phyloP scores from a whole-genome alignment of 257 asterid genomes.

The Solanum appendiculatum region DNA sequence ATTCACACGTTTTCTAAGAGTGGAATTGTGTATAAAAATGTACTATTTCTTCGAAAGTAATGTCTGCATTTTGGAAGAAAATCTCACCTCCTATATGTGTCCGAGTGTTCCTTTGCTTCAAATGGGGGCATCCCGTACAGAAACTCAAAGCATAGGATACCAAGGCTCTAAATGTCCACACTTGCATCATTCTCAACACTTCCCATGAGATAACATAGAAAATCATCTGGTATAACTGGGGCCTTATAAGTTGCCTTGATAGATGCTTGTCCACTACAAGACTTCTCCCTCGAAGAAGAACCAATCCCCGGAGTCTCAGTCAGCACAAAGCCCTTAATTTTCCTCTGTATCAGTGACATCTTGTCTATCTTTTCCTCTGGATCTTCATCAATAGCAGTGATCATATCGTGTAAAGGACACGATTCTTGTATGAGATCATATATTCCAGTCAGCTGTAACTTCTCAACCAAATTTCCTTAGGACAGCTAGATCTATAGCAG shows the following conservation, averaged over 20 bases:
- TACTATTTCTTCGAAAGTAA: too few relatives aligned
- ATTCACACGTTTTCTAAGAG: too few relatives aligned
- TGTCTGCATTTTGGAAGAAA: too few relatives aligned
- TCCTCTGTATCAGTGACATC: slow-evolving; percentile 86
- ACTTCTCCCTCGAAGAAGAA: slow-evolving; percentile 30
- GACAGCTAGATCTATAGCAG: slow-evolving; percentile 37
- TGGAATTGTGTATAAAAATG: too few relatives aligned
- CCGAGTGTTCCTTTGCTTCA: too few relatives aligned
- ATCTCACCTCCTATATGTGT: too few relatives aligned
- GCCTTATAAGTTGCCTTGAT: slow-evolving; percentile 31
- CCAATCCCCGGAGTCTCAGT: slow-evolving; percentile 60
- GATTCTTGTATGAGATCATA: slow-evolving; percentile 90
- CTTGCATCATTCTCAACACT: too few relatives aligned
- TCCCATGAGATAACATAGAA: slow-evolving; percentile 10
- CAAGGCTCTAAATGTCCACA: too few relatives aligned
- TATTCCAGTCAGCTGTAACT: slow-evolving; percentile 70
- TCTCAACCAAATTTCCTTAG: slow-evolving; percentile 63
- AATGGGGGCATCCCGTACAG: too few relatives aligned
- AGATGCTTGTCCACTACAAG: slow-evolving; percentile 39
- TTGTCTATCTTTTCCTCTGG: slow-evolving; percentile 83
- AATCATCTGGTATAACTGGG: slow-evolving; percentile 87
- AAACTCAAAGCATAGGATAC: too few relatives aligned
- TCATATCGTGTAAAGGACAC: slow-evolving; percentile 92
- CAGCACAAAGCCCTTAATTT: slow-evolving; percentile 86
- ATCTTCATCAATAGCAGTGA: slow-evolving; percentile 73